Percentiles rank a stretch among this genome's conserved stretches.
phyloP scores from a whole-genome alignment of 129 eudicot species.

The Helianthus annuus region DNA sequence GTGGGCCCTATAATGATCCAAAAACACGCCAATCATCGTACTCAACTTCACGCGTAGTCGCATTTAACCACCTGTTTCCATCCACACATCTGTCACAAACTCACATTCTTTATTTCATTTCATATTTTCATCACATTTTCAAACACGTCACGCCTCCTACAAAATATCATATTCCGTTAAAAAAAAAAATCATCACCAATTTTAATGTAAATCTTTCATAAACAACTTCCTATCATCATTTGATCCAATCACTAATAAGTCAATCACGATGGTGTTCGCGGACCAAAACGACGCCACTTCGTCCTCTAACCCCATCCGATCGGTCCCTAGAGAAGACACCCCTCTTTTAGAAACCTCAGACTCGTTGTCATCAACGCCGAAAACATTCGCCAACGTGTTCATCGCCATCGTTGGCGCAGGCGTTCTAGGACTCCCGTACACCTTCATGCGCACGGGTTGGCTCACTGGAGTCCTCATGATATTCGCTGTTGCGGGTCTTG shows the following conservation, averaged over 20 bases:
- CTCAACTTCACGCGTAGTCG: slow-evolving; percentile 22
- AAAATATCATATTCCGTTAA: not conserved
- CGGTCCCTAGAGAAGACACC: slow-evolving; percentile 44
- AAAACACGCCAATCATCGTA: slow-evolving; percentile 17
- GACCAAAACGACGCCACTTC: slow-evolving; percentile 23
- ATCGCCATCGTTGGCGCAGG: slow-evolving; percentile 87
- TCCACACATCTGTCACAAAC: slow-evolving; percentile 29
- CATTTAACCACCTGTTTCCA: not conserved
- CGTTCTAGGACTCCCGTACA: slow-evolving; percentile 88
- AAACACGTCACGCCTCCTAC: slow-evolving; percentile 1
- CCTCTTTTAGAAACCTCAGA: slow-evolving; percentile 39
- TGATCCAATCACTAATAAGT: not conserved
- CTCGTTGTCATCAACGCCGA: slow-evolving; percentile 59
- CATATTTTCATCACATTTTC: not conserved
- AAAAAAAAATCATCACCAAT: not conserved
- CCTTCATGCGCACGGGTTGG: slow-evolving; percentile 78
- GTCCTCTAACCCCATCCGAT: slow-evolving; percentile 15
- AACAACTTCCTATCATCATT: not conserved
- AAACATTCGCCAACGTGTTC: slow-evolving; percentile 78
- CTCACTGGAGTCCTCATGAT: slow-evolving; percentile 49
- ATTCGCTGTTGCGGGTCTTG: slow-evolving; percentile 50
- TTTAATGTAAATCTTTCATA: not conserved
- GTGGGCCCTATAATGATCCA: not conserved
- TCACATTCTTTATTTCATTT: not conserved
- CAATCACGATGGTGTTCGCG: slow-evolving; percentile 21